Conservation (phyloP, 176 grass and related monocot species). For the Cocos nucifera region DNA sequence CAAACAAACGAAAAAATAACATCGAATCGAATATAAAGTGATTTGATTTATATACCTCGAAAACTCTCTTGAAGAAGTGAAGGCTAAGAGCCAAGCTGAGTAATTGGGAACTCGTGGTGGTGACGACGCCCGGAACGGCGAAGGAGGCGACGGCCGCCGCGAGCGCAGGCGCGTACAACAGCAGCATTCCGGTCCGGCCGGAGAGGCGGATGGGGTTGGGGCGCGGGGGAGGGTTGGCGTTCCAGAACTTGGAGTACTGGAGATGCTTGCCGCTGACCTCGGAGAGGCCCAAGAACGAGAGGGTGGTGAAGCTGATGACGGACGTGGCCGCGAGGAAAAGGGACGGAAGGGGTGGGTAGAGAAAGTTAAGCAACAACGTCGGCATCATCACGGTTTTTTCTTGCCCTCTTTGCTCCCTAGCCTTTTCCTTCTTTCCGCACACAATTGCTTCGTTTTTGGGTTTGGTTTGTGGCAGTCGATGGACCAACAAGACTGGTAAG, state of each 20-base stretch:
- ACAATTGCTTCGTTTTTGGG: no score
- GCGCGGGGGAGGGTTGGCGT: conserved; percentile 12
- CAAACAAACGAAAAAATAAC: no score
- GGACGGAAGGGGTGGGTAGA: conserved; percentile 49
- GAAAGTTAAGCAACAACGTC: conserved; percentile 25
- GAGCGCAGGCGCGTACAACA: conserved; percentile 54
- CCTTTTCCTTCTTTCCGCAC: no score
- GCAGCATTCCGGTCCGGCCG: conserved; percentile 44
- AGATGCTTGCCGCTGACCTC: conserved; percentile 46
- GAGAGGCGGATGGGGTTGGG: conserved; percentile 3
- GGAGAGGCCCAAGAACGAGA: conserved; percentile 27
- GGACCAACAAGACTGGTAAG: no score
- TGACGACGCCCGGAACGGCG: conserved; percentile 29
- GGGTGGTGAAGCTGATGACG: conserved; percentile 12
- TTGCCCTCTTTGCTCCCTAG: no score
- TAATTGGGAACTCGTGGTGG: conserved; percentile 16
- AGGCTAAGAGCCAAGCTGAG: conserved; percentile 35
- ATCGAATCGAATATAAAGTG: no score
- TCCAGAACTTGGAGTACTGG: conserved; percentile 76
- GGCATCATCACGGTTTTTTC: background rate
- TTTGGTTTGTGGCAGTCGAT: no score
- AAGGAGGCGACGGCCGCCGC: conserved; percentile 31
- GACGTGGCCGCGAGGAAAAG: conserved; percentile 35
- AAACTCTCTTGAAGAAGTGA: conserved; percentile 66
- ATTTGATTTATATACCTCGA: conserved; percentile 39